Evolutionary conservation across 225 moss, liverwort and hornwort genomes (phyloP).

Genomic region (Physcomitrellopsis africana): DNA sequence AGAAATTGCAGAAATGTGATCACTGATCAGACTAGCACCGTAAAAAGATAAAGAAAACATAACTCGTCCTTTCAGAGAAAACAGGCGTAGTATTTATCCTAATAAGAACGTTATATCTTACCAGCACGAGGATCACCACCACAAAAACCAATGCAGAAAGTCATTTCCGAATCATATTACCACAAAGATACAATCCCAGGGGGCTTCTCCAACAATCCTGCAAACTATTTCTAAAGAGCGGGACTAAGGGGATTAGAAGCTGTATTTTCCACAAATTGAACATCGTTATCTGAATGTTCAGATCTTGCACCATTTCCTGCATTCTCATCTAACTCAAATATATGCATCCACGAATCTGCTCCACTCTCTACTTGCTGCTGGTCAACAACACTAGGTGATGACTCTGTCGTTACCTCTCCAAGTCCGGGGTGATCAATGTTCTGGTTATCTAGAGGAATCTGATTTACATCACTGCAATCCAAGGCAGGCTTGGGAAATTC

Average conservation of each 20-base stretch:
- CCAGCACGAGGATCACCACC: too few species aligned
- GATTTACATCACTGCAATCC: slow-evolving; percentile 24
- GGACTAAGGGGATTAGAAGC: neutral
- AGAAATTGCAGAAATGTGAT: too few species aligned
- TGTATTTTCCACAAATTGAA: slow-evolving; percentile 21
- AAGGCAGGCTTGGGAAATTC: neutral
- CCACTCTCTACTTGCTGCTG: slow-evolving; percentile 18
- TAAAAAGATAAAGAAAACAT: too few species aligned
- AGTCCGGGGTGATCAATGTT: neutral
- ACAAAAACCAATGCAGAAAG: too few species aligned
- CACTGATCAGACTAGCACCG: too few species aligned
- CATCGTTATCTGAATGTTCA: slow-evolving; percentile 5
- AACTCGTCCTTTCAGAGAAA: too few species aligned
- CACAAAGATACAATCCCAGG: too few species aligned
- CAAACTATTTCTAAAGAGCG: slow-evolving; percentile 5
- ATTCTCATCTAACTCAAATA: slow-evolving; percentile 6
- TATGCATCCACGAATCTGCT: neutral
- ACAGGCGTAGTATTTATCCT: too few species aligned
- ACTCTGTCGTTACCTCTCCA: neutral
- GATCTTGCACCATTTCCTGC: slow-evolving; percentile 21
- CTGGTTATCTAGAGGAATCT: neutral
- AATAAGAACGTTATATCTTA: too few species aligned
- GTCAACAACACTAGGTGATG: neutral
- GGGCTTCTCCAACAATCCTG: neutral
- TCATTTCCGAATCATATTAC: too few species aligned